Evolutionary conservation across 169 alveolate species (phyloP).

Genomic region (Babesia bigemina): DNA sequence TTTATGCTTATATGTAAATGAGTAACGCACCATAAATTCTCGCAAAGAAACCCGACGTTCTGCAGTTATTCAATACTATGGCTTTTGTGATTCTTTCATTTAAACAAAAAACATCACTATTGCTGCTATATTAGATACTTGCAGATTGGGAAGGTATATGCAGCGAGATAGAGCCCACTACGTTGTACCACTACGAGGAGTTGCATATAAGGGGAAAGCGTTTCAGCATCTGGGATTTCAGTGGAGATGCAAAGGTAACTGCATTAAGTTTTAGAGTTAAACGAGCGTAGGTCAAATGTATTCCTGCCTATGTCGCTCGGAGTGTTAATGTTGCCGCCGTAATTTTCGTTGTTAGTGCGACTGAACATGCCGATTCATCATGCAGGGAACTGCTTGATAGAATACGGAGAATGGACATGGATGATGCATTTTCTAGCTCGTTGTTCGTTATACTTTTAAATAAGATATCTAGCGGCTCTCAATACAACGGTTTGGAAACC

Average conservation of each 20-base stretch:
- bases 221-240: conserved; percentile 68
- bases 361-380: conserved; percentile 41
- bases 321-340: conserved; percentile 55
- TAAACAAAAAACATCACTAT: background rate
- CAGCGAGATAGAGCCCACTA: conserved; percentile 57
- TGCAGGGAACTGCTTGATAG: conserved; percentile 40
- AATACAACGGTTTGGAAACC: background rate
- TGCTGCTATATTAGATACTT: background rate
- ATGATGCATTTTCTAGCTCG: conserved; percentile 27
- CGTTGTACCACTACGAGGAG: conserved; percentile 62
- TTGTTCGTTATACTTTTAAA: conserved; percentile 42
- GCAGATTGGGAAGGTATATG: conserved; percentile 43
- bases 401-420: conserved; percentile 30
- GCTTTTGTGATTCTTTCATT: no score
- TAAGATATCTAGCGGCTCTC: conserved; percentile 15
- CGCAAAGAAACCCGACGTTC: no score
- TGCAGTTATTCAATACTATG: no score
- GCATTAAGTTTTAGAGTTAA: background rate
- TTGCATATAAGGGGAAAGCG: conserved; percentile 16
- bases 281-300: conserved; percentile 24
- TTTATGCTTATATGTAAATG: background rate
- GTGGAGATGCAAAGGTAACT: conserved; percentile 56
- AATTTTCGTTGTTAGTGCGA: conserved; percentile 42
- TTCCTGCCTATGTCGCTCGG: conserved; percentile 46
- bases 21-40: no score